phyloP scores from a whole-genome alignment of 148 eudicot species.

The Rhododendron vialii region DNA sequence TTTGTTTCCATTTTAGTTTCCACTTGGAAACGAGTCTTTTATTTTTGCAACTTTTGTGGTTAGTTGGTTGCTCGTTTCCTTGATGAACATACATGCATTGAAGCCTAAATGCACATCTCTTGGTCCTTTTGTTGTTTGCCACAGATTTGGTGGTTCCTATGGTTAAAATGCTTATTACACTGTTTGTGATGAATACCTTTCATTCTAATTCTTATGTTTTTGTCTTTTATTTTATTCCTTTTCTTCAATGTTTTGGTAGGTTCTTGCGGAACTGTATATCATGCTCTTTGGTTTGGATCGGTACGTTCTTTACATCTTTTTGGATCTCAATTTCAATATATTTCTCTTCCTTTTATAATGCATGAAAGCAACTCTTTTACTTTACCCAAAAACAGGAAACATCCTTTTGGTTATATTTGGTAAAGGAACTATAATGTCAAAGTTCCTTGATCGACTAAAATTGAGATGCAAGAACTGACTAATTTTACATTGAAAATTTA shows the following conservation, averaged over 20 bases:
- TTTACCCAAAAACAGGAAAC: neutral
- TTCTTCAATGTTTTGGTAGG: constrained; percentile 44
- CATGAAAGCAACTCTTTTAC: neutral
- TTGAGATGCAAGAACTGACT: neutral
- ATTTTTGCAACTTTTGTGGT: neutral
- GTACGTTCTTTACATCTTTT: constrained; percentile 50
- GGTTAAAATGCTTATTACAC: neutral
- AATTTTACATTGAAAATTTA: neutral
- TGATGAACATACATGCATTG: neutral
- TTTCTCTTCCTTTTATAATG: constrained; percentile 3
- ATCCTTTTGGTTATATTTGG: neutral
- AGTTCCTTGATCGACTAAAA: neutral
- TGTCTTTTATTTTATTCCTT: neutral
- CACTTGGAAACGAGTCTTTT: neutral
- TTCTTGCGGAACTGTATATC: constrained; percentile 97
- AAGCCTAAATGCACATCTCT: neutral
- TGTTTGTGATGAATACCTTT: neutral
- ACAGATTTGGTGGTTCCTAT: neutral
- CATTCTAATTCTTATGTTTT: neutral
- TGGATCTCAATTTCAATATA: constrained; percentile 5
- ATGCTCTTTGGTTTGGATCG: constrained; percentile 97
- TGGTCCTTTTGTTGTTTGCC: neutral
- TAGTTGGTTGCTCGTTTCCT: neutral
- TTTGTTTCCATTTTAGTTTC: neutral
- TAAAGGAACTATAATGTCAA: neutral